These are phyloP conservation scores for Beauveria pseudobassiana DNA, from an alignment of 2,329 filamentous ascomycete species.

Conservation along the genomic window DNA sequence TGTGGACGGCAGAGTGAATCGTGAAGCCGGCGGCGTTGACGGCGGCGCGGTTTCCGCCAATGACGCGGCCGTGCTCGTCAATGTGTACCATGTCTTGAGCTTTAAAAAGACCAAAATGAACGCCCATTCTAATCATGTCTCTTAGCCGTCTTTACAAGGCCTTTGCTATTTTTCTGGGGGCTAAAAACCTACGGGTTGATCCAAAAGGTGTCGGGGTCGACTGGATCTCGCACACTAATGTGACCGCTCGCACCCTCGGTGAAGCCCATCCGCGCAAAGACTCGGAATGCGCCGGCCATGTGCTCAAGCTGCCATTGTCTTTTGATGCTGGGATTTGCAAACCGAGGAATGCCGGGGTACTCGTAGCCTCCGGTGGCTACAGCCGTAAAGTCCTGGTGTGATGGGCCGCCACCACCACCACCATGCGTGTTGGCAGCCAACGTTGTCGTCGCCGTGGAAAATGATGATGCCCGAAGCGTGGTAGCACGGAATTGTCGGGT, in stretches of 20 bases:
- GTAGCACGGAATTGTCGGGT: neutral
- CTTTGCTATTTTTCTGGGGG: too few relatives aligned
- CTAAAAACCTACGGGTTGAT: conserved; percentile 29
- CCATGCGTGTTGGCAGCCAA: neutral
- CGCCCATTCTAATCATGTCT: conserved; percentile 33
- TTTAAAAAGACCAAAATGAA: conserved; percentile 59
- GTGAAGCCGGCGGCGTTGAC: conserved; percentile 62
- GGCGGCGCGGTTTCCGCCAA: conserved; percentile 54
- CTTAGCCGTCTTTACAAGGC: too few relatives aligned
- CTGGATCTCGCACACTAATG: conserved; percentile 60
- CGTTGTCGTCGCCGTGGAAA: neutral
- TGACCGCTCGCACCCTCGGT: conserved; percentile 37
- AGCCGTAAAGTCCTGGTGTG: neutral
- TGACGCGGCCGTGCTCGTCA: conserved; percentile 50
- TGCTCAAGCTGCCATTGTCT: conserved; percentile 58
- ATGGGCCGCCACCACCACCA: neutral
- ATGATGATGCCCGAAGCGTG: neutral
- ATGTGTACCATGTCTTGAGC: conserved; percentile 62
- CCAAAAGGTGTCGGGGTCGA: conserved; percentile 56
- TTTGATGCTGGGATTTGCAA: conserved; percentile 33
- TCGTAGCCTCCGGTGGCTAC: neutral
- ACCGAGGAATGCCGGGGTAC: conserved; percentile 32
- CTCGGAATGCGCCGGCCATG: conserved; percentile 52
- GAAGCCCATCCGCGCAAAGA: conserved; percentile 24
- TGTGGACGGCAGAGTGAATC: conserved; percentile 63